Evolutionary conservation across 2,329 filamentous ascomycete species (phyloP), one percentile per base, ranked within the genome.

Genomic region (Capronia epimyces): DNA sequence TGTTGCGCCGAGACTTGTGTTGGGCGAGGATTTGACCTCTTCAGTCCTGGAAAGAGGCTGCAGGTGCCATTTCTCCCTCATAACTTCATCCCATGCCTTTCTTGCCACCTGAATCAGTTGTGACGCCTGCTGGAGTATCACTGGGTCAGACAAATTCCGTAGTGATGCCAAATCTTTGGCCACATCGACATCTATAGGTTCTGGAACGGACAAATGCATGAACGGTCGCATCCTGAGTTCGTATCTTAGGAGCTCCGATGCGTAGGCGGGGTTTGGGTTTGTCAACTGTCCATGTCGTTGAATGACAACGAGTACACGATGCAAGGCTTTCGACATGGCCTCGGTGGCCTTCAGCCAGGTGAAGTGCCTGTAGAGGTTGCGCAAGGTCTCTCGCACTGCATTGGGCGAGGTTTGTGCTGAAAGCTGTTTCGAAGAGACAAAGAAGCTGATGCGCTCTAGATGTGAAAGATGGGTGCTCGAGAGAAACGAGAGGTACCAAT

Each of bases 141-240:
- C 46, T 21, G 54, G 56, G 29, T 76, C 70, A 1, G 67, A 66
- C 43, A 76, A 71, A 8, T 69, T 69, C 22, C 73, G 69, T 1
- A 74, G 66, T 60, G 61, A 64, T 2, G 66, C 65, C 46, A 71
- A 69, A 5, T 64, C 64, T 15, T 71, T 67, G 55, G 86, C 88
- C 12, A 82, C 78, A 5, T 81, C 78, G 55, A 80, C 85, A 0
- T 78, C 70, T 0, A 86, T 82, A 10, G 87, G 73, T 52, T 81
- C 78, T 0, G 88, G 86, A 1, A 87, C 74, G 8, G 79, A 77
- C 49, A 95, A 78, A 6, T 72, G 66, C 1, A 84, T 73, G 63
- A 94, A 95, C 0, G 89, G 87, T 62, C 86, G 87, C 87, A 95
- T 93, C 52, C 90, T 85, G 8, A 94, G 71, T 59, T 93, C 86